Evolutionary conservation across 495 filamentous ascomycete genomes (phyloP), one percentile per base, ranked within the genome.

Genomic region (Talaromyces trachyspermus): DNA sequence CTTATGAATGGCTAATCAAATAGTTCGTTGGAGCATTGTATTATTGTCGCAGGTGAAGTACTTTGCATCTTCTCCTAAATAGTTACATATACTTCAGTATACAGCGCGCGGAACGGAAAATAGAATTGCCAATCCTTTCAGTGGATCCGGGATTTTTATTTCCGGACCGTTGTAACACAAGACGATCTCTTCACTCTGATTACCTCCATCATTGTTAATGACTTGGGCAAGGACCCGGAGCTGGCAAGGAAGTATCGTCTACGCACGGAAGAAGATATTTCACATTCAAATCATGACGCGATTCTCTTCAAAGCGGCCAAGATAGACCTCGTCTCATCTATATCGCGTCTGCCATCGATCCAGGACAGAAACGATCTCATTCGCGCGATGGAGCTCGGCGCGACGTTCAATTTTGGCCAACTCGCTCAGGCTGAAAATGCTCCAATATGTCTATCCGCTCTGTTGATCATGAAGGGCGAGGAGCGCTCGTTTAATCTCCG

Each of bases 321-420:
- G 14, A 46, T 43, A 20, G 62, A 58, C 8, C 38, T 67, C 6
- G 35, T 70, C 1, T 12, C 19, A 2, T 63, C 56, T 22, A 25
- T 70, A 4, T 49, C 56, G 11, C 45, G 33, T 5, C 56, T 69
- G 0, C 15, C 60, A 14, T 5, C 10, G 18, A 30, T 12, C 12
- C 32, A 54, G 12, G 36, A 66, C 23, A 58, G 29, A 29, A 49
- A 50, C 18, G 54, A 63, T 37, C 19, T 76, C 26, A 53, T 76
- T 11, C 59, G 54, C n/a, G 61, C 63, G 29, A 61, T 69, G 32
- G 54, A 65, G 46, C 57, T 75, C 6, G 74, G 72, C 23, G 70
- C 70, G 0, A 65, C 63, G 0, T 66, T 79, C 50, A 70, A 69
- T 41, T 61, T 69, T 45, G 64, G 59, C 4, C 66, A 70, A 33